Percentiles rank a stretch among this genome's conserved stretches.
Evolutionary conservation across 441 rosid species (phyloP).

Genomic region (Pelargonium fulgidum): DNA sequence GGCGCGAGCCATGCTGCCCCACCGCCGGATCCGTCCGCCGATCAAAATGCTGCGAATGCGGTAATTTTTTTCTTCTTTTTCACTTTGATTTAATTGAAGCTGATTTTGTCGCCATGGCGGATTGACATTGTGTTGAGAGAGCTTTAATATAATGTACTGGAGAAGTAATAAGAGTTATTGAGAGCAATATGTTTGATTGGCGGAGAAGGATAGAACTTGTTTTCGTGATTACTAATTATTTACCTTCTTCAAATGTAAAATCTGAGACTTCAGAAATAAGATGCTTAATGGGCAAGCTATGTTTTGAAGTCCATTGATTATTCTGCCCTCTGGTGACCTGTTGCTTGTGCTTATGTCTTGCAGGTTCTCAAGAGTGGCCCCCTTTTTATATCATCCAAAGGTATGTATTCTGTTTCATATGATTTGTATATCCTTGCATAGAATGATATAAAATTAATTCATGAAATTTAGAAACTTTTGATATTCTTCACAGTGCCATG

Average conservation of each 20-base stretch:
- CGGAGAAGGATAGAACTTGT: no score
- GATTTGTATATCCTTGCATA: background rate
- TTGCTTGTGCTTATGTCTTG: conserved; percentile 18
- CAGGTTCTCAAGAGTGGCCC: conserved; percentile 97
- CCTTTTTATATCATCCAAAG: conserved; percentile 85
- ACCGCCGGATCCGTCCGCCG: conserved; percentile 13
- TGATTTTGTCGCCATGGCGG: background rate
- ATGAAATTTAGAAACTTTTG: background rate
- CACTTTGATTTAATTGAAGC: background rate
- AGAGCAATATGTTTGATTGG: background rate
- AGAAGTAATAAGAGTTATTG: background rate
- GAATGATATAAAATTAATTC: background rate
- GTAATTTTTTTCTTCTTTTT: conserved; percentile 23
- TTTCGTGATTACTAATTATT: background rate
- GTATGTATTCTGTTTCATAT: conserved; percentile 29
- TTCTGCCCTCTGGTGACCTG: background rate
- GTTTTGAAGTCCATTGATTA: background rate
- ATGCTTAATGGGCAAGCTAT: background rate
- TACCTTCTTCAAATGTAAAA: background rate
- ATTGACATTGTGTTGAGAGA: background rate
- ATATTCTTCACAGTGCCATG: background rate
- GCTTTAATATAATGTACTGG: background rate
- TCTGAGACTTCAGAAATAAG: background rate
- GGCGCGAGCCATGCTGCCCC: background rate
- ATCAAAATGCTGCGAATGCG: conserved; percentile 35